Evolutionary conservation across 441 rosid species (phyloP).

Genomic region (Omphalea diandra): DNA sequence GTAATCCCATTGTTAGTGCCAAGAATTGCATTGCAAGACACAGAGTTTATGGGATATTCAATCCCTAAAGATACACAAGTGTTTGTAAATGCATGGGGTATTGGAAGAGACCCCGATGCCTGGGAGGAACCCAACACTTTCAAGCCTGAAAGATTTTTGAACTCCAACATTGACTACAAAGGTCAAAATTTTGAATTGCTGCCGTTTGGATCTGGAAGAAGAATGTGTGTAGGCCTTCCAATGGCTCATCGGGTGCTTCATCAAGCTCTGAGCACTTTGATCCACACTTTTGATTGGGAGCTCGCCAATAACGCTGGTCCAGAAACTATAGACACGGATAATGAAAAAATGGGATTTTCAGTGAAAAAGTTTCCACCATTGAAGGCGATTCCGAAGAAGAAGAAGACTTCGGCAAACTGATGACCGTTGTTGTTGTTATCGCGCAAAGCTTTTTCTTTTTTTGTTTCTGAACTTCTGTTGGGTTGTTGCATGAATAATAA

Average conservation of each 20-base stretch:
- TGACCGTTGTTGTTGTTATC: no score
- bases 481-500: no score
- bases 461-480: no score
- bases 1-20: conserved; percentile 36
- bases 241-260: conserved; percentile 29
- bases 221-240: conserved; percentile 31
- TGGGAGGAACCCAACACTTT: conserved; percentile 36
- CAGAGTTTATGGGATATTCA: conserved; percentile 26
- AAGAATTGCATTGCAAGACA: conserved; percentile 17
- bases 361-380: background rate
- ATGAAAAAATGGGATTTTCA: background rate
- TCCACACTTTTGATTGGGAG: conserved; percentile 34
- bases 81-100: conserved; percentile 30
- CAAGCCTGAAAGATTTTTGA: conserved; percentile 37
- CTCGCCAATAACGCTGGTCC: conserved; percentile 6
- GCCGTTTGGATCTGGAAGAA: conserved; percentile 37
- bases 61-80: conserved; percentile 33
- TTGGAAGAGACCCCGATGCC: conserved; percentile 32
- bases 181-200: conserved; percentile 31
- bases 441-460: no score
- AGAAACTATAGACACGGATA: background rate
- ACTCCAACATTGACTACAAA: conserved; percentile 27
- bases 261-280: conserved; percentile 26
- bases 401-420: no score
- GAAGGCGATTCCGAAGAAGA: background rate